phyloP scores from a whole-genome alignment of 75 land plant genomes.

The Pinus tabuliformis region DNA sequence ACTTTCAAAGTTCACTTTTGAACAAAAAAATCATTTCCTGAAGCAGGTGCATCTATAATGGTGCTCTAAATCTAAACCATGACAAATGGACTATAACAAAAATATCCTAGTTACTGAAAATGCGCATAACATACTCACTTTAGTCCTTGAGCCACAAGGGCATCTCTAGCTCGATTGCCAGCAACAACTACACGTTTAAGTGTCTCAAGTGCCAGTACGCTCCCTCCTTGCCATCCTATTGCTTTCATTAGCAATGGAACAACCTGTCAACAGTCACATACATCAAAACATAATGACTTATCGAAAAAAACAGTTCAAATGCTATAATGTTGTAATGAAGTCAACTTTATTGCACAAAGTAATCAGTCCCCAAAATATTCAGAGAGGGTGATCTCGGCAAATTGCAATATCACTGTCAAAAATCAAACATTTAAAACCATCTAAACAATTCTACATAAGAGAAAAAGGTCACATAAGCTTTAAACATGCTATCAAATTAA shows the following conservation, averaged over 20 bases:
- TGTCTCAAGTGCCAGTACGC: slow-evolving; percentile 96
- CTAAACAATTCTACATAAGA: background rate
- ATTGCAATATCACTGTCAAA: background rate
- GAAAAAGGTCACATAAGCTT: background rate
- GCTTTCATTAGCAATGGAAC: slow-evolving; percentile 99
- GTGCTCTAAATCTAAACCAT: too few relatives aligned
- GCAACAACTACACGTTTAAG: slow-evolving; percentile 96
- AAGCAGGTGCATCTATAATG: too few relatives aligned
- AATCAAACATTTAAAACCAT: background rate
- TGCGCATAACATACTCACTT: slow-evolving; percentile 53
- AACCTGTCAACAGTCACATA: slow-evolving; percentile 47
- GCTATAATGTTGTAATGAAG: background rate
- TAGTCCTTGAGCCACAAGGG: slow-evolving; percentile 98
- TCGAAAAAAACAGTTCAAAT: background rate
- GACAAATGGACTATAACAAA: too few relatives aligned
- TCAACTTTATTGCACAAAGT: background rate
- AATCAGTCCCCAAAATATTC: background rate
- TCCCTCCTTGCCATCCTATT: slow-evolving; percentile 99
- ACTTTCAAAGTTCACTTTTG: too few relatives aligned
- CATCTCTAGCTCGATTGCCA: slow-evolving; percentile 99
- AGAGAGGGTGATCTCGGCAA: background rate
- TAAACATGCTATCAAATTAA: too few relatives aligned
- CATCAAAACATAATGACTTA: background rate
- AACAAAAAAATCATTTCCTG: too few relatives aligned
- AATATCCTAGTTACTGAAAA: background rate